Base-by-base conservation (phyloP, 2,329 filamentous ascomycete species). In the Venturia nashicola region DNA sequence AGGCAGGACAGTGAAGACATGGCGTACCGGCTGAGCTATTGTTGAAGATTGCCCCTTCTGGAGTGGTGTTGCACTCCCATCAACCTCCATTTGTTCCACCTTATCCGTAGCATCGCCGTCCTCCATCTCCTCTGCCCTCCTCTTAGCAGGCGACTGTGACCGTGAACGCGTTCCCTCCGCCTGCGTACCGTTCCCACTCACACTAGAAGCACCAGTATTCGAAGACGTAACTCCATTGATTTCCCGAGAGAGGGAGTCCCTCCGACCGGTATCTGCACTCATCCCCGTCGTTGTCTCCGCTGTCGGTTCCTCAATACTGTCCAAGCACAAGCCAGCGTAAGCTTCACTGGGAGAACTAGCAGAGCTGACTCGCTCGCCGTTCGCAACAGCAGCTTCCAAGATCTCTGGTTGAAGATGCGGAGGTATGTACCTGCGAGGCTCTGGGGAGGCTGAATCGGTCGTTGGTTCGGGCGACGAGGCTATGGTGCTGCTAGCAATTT, bases 71-170 rank as follows among this genome's bases (percentile, higher is more conserved):
- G 3, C 27, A 18, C n/a, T 46, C n/a, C 23, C 43, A 32, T 43
- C 23, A 8, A 36, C 20, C 34, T 64, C 36, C 54, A 43, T 54
- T 32, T 55, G 23, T 57, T 43, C 20, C 40, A 18, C 20, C 66
- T 67, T 55, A 71, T 68, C 65, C 69, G 69, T 55, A 67, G 40
- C 40, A 36, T 73, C 70, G 60, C 71, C 71, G 43, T 72, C 77
- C 67, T 82, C 80, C 80, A 83, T 82, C 66, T 80, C 79, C 42
- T 80, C 78, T 51, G 81, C 81, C 63, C 76, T 77, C 67, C 82
- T 76, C 72, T 84, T 84, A 36, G 81, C 80, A 40, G 82, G 82
- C 59, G 80, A 82, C 18, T 78, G 78, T 39, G 79, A 79, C 64
- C 82, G 72, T 40, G 72, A 70, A 40, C 72, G 71, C 20, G 70